Evolutionary conservation across 2,329 filamentous ascomycete genomes (phyloP).

Genomic region (Fusarium cyanostomum): DNA sequence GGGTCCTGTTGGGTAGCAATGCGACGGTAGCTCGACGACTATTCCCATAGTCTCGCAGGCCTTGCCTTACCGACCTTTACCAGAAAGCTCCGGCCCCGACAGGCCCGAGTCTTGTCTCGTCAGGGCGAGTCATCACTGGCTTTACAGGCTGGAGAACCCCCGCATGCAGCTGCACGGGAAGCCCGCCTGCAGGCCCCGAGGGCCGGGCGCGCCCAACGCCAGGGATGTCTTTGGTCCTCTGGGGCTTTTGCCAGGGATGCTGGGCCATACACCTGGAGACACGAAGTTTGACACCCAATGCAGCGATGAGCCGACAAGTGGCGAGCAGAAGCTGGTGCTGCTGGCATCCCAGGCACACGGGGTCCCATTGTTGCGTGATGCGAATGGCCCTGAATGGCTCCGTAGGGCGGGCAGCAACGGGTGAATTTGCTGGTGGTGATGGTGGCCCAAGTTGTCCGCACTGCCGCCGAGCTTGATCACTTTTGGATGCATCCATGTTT

Average conservation of each 20-base stretch:
- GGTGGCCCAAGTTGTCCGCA: neutral
- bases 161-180: slow-evolving; percentile 41
- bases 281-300: slow-evolving; percentile 43
- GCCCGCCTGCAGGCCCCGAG: slow-evolving; percentile 39
- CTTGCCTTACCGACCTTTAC: slow-evolving; percentile 28
- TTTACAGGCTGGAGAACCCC: slow-evolving; percentile 32
- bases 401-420: slow-evolving; percentile 14
- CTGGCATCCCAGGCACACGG: neutral
- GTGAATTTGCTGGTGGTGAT: slow-evolving; percentile 15
- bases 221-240: slow-evolving; percentile 19
- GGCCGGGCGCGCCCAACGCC: slow-evolving; percentile 38
- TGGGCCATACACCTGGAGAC: slow-evolving; percentile 44
- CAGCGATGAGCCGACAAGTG: slow-evolving; percentile 45
- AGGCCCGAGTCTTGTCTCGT: slow-evolving; percentile 25
- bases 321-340: slow-evolving; percentile 37
- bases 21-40: slow-evolving; percentile 40
- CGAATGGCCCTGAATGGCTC: slow-evolving; percentile 4
- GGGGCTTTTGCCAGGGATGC: slow-evolving; percentile 19
- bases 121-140: slow-evolving; percentile 37
- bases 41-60: slow-evolving; percentile 35
- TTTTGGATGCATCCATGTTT: slow-evolving; percentile 31
- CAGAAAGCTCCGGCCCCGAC: slow-evolving; percentile 26
- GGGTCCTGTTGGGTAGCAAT: slow-evolving; percentile 43
- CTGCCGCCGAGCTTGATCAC: slow-evolving; percentile 14
- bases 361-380: slow-evolving; percentile 29